Percentiles rank a stretch among this genome's conserved stretches.
phyloP scores from a whole-genome alignment of 306 rosid genomes.

The Trifolium fragiferum region DNA sequence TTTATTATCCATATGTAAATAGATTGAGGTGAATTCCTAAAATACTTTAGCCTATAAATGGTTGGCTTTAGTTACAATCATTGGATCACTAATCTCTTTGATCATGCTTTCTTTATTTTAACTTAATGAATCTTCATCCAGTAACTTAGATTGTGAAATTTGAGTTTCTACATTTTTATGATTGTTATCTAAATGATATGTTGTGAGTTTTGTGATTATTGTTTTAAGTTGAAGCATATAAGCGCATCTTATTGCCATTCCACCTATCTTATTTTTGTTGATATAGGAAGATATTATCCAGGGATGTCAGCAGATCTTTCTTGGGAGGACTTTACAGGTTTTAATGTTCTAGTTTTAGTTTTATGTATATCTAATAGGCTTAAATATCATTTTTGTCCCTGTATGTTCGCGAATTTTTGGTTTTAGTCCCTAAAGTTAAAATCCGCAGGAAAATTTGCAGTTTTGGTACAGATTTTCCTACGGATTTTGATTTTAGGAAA shows the following conservation, averaged over 20 bases:
- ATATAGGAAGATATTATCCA: constrained; percentile 80
- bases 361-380: constrained; percentile 16
- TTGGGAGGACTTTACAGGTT: constrained; percentile 95
- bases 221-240: background rate
- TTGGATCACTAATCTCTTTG: background rate
- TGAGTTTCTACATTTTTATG: constrained; percentile 13
- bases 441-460: too few species aligned
- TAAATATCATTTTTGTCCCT: too few species aligned
- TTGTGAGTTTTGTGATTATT: constrained; percentile 10
- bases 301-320: constrained; percentile 61
- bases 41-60: background rate
- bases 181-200: constrained; percentile 5
- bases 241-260: too few species aligned
- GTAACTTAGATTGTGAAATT: background rate
- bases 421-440: too few species aligned
- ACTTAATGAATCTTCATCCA: background rate
- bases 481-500: too few species aligned
- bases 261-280: too few species aligned
- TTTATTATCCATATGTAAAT: too few species aligned
- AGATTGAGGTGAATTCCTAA: constrained; percentile 39
- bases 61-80: background rate
- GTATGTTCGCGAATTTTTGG: too few species aligned
- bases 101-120: constrained; percentile 1
- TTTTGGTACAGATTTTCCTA: too few species aligned
- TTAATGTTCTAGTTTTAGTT: constrained; percentile 11